phyloP scores from a whole-genome alignment of 1,284 basidiomycete species.

The Cutaneotrichosporon sp. region DNA sequence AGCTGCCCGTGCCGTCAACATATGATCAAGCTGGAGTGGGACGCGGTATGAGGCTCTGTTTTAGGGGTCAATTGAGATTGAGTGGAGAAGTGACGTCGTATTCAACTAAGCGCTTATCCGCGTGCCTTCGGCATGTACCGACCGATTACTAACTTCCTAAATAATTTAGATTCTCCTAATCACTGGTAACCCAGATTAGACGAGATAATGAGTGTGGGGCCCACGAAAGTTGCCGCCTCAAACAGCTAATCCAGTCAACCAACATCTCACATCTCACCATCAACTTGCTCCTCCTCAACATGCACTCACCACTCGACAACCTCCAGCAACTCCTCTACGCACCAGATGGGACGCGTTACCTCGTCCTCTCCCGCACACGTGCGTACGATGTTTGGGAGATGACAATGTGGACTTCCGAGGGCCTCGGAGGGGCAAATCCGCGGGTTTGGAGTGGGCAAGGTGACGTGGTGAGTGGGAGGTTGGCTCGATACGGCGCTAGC shows the following conservation, averaged over 20 bases:
- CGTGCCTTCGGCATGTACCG: background rate
- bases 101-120: background rate
- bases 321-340: slow-evolving; percentile 25
- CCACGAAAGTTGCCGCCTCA: background rate
- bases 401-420: slow-evolving; percentile 13
- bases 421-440: slow-evolving; percentile 4
- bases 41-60: too few species aligned
- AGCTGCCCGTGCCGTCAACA: too few species aligned
- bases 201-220: slow-evolving; percentile 6
- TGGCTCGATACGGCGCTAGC: background rate
- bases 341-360: slow-evolving; percentile 13
- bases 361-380: slow-evolving; percentile 13
- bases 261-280: background rate
- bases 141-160: slow-evolving; percentile 1
- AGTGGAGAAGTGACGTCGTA: background rate
- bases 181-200: background rate
- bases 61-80: too few species aligned
- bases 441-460: slow-evolving; percentile 19
- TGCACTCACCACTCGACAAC: slow-evolving; percentile 14
- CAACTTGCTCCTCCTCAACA: background rate
- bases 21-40: too few species aligned
- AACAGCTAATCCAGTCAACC: background rate
- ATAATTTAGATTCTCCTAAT: background rate
- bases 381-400: slow-evolving; percentile 17
- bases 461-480: background rate